Percentiles rank a stretch among this genome's conserved stretches.
phyloP scores from a whole-genome alignment of 2,329 filamentous ascomycete genomes.

The Amauroascus verrucosus region DNA sequence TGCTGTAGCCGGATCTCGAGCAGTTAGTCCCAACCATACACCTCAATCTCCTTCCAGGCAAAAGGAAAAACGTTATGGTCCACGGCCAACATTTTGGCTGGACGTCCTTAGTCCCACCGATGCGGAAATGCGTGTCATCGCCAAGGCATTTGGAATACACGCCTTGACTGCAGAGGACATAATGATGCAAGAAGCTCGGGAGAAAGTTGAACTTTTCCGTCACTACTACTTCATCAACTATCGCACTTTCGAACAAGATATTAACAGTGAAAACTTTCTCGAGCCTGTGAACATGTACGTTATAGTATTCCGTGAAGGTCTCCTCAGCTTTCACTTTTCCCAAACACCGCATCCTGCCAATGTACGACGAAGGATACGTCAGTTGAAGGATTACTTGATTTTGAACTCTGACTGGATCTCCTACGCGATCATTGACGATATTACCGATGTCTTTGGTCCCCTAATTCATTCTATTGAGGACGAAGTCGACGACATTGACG shows the following conservation, averaged over 20 bases:
- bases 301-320: constrained; percentile 88
- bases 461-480: constrained; percentile 88
- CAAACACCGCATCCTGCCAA: constrained; percentile 93
- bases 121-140: constrained; percentile 86
- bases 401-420: constrained; percentile 96
- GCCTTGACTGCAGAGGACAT: constrained; percentile 93
- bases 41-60: constrained; percentile 18
- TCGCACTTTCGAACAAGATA: constrained; percentile 91
- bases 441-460: constrained; percentile 90
- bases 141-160: constrained; percentile 90
- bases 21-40: constrained; percentile 23
- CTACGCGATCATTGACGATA: constrained; percentile 95
- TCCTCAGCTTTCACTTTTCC: constrained; percentile 95
- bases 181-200: constrained; percentile 90
- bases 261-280: constrained; percentile 76
- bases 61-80: constrained; percentile 54
- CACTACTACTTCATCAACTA: constrained; percentile 99
- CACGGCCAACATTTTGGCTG: constrained; percentile 92
- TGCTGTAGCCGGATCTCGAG: constrained; percentile 1
- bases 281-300: constrained; percentile 97
- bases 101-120: constrained; percentile 87
- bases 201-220: constrained; percentile 94
- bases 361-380: constrained; percentile 82
- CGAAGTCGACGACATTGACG: constrained; percentile 94
- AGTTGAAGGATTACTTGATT: constrained; percentile 86